A percentile compares a stretch with the other conserved stretches of the same genome.
phyloP scores from a whole-genome alignment of 139 green algal species.

The Picochlorum sp. region DNA sequence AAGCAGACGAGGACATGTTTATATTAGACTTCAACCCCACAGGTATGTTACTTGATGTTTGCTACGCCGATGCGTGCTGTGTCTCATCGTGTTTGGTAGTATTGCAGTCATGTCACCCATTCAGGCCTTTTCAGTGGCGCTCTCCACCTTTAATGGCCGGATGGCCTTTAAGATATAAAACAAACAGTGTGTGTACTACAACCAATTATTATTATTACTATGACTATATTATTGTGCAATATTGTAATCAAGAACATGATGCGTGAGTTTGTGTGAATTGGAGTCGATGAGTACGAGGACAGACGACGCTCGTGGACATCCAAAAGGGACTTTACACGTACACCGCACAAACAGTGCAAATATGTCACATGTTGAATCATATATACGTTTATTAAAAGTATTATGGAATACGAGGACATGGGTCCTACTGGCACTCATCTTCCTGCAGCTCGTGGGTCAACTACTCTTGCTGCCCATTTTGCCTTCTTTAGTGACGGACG shows the following conservation, averaged over 20 bases:
- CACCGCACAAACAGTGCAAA: too few species aligned
- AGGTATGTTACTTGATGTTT: conserved; percentile 6
- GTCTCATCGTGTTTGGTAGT: too few species aligned
- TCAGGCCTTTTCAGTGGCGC: conserved; percentile 87
- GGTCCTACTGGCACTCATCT: conserved; percentile 28
- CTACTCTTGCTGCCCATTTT: conserved; percentile 39
- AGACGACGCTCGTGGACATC: too few species aligned
- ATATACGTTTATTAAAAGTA: background rate
- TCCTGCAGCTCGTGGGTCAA: conserved; percentile 21
- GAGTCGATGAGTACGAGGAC: too few species aligned
- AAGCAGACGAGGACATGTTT: conserved; percentile 77
- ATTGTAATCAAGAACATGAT: too few species aligned
- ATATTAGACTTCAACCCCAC: conserved; percentile 87
- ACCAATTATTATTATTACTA: too few species aligned
- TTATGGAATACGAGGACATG: conserved; percentile 24
- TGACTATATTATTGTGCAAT: too few species aligned
- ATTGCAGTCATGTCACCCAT: conserved; percentile 46
- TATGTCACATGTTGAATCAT: background rate
- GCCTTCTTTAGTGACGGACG: conserved; percentile 64
- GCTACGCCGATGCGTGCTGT: too few species aligned
- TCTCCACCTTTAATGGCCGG: conserved; percentile 92
- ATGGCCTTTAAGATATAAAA: conserved; percentile 38
- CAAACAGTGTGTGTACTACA: background rate
- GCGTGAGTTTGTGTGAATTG: too few species aligned
- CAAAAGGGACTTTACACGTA: too few species aligned